These are phyloP conservation scores for Cladophialophora bantiana DNA, from an alignment of 2,329 filamentous ascomycete genomes.

Conservation along the genomic window DNA sequence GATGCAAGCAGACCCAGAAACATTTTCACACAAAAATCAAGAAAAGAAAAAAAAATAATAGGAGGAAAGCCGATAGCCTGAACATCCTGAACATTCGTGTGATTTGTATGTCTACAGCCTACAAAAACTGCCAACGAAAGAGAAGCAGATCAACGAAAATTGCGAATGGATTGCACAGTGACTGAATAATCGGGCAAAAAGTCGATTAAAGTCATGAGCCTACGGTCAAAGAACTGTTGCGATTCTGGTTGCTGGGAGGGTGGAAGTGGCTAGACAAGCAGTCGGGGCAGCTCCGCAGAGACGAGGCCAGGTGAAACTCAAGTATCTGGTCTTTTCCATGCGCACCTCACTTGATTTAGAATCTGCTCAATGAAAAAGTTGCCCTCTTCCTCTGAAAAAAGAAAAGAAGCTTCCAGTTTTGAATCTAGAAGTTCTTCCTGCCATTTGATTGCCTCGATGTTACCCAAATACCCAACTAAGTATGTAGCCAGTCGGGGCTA, in stretches of 20 bases:
- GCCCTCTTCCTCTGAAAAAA: background rate
- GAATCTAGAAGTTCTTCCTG: background rate
- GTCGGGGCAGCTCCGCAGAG: background rate
- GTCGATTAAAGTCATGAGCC: background rate
- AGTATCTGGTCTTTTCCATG: background rate
- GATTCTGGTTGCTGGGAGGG: background rate
- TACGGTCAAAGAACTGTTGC: background rate
- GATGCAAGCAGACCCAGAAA: slow-evolving; percentile 19
- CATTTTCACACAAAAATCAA: slow-evolving; percentile 6
- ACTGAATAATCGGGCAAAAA: background rate
- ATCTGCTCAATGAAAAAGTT: background rate
- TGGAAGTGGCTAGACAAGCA: slow-evolving; percentile 2
- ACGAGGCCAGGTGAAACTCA: background rate
- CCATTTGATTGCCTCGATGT: background rate
- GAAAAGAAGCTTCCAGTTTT: background rate
- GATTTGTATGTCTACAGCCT: background rate
- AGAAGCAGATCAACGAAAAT: background rate
- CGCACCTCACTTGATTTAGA: background rate
- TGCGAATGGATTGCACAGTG: slow-evolving; percentile 1
- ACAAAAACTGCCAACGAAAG: background rate
- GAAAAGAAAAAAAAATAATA: slow-evolving; percentile 40
- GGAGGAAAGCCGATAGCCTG: slow-evolving; percentile 34
- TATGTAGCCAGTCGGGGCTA: no score
- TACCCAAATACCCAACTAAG: background rate
- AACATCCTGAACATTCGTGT: background rate